A percentile compares a stretch with the other conserved stretches of the same genome.
phyloP scores from a whole-genome alignment of 805 yeast species.

The Blastobotrys americana region DNA sequence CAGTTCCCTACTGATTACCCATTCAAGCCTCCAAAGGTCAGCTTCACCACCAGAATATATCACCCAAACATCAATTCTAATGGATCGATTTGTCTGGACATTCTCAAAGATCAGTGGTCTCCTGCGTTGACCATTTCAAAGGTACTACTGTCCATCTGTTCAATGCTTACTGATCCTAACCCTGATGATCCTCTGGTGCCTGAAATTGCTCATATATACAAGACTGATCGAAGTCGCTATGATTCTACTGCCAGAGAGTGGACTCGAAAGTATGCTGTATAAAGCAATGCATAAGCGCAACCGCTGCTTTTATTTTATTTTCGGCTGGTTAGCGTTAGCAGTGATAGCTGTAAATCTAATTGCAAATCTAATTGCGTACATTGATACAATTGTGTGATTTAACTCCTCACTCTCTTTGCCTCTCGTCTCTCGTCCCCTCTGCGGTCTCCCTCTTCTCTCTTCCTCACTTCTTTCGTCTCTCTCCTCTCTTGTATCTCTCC shows the following conservation, averaged over 20 bases:
- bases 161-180: conserved; percentile 93
- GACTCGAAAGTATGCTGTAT: conserved; percentile 97
- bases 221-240: conserved; percentile 86
- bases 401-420: too few species aligned
- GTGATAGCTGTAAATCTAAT: too few species aligned
- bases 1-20: conserved; percentile 99
- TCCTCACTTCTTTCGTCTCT: too few species aligned
- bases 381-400: too few species aligned
- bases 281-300: conserved; percentile 21
- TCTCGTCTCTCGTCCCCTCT: too few species aligned
- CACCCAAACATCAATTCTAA: conserved; percentile 95
- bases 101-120: conserved; percentile 97
- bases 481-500: too few species aligned
- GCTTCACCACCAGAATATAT: conserved; percentile 90
- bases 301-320: too few species aligned
- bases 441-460: too few species aligned
- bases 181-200: conserved; percentile 99
- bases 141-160: conserved; percentile 89
- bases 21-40: conserved; percentile 92
- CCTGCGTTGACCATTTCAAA: conserved; percentile 96
- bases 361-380: too few species aligned
- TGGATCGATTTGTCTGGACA: conserved; percentile 95
- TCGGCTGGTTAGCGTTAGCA: too few species aligned
- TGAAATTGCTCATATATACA: conserved; percentile 93
- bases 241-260: conserved; percentile 97